Evolutionary conservation across 352 stramenopile genomes (phyloP).

Genomic region (Phytophthora pluvialis): DNA sequence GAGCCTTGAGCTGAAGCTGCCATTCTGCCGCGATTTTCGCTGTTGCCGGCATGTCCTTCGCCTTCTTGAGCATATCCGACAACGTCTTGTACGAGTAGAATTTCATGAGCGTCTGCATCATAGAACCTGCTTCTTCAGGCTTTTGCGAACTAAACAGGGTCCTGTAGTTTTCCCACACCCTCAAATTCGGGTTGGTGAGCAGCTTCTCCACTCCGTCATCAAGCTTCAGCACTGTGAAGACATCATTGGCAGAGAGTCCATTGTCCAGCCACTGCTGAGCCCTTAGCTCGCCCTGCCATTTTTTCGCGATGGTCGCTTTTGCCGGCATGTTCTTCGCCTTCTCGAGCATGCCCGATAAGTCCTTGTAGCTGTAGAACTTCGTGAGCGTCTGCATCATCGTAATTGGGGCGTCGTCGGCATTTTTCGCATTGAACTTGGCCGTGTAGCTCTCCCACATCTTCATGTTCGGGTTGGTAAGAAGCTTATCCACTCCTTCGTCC

Average conservation of each 20-base stretch:
- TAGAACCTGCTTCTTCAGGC: not conserved
- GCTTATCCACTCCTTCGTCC: not conserved
- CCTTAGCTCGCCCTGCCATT: not conserved
- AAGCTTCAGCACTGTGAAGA: not conserved
- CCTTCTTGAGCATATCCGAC: constrained; percentile 7
- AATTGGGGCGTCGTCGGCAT: not conserved
- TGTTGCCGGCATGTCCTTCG: constrained; percentile 1
- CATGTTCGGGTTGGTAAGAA: constrained; percentile 3
- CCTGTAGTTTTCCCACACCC: not conserved
- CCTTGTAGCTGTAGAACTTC: not conserved
- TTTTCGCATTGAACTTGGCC: not conserved
- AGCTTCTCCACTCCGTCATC: not conserved
- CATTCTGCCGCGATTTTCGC: not conserved
- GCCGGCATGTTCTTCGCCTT: not conserved
- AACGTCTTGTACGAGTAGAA: not conserved
- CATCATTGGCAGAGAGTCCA: not conserved
- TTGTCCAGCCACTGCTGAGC: not conserved
- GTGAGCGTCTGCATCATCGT: constrained; percentile 1
- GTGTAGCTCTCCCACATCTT: constrained; percentile 1
- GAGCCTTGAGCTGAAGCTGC: not conserved
- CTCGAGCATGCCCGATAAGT: constrained; percentile 3
- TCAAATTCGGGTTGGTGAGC: not conserved
- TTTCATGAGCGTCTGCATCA: not conserved
- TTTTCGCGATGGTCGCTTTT: not conserved
- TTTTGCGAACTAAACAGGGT: not conserved